Evolutionary conservation across 768 basidiomycete genomes (phyloP).

Genomic region (Agaricus sinodeliciosus): DNA sequence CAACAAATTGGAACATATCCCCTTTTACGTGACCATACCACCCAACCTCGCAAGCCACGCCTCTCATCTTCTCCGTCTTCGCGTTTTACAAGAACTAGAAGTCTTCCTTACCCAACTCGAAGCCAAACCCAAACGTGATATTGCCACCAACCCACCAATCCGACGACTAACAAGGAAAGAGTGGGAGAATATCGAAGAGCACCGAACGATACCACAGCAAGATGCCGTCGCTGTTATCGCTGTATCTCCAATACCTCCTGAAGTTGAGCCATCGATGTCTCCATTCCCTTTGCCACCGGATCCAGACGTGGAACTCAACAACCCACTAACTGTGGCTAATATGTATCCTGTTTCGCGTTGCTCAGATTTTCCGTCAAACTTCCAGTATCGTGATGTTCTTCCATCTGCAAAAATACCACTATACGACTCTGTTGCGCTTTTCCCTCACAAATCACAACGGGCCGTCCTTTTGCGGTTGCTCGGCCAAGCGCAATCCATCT

Average conservation of each 20-base stretch:
- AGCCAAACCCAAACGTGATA: constrained; percentile 14
- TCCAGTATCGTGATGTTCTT: constrained; percentile 15
- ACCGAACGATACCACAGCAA: constrained; percentile 39
- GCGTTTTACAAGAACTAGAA: constrained; percentile 71
- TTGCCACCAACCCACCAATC: constrained; percentile 30
- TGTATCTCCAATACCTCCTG: constrained; percentile 56
- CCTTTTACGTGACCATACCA: constrained; percentile 27
- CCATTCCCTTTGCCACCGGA: constrained; percentile 24
- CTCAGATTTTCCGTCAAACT: constrained; percentile 1
- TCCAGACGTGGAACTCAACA: constrained; percentile 8
- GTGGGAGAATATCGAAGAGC: constrained; percentile 40
- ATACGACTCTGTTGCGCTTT: constrained; percentile 61
- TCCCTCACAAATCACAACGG: constrained; percentile 57
- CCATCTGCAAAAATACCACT: constrained; percentile 41
- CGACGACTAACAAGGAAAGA: constrained; percentile 62
- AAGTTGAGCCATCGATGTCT: constrained; percentile 33
- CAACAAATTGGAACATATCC: constrained; percentile 27
- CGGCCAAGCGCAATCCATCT: constrained; percentile 14
- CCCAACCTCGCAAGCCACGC: constrained; percentile 49
- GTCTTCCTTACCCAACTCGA: constrained; percentile 44
- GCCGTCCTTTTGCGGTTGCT: constrained; percentile 48
- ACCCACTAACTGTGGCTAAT: constrained; percentile 24
- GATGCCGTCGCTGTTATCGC: constrained; percentile 64
- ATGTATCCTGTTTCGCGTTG: constrained; percentile 16
- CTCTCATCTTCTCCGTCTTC: constrained; percentile 59